Conservation (phyloP, 345 rosid species). For the Gossypium arboreum region DNA sequence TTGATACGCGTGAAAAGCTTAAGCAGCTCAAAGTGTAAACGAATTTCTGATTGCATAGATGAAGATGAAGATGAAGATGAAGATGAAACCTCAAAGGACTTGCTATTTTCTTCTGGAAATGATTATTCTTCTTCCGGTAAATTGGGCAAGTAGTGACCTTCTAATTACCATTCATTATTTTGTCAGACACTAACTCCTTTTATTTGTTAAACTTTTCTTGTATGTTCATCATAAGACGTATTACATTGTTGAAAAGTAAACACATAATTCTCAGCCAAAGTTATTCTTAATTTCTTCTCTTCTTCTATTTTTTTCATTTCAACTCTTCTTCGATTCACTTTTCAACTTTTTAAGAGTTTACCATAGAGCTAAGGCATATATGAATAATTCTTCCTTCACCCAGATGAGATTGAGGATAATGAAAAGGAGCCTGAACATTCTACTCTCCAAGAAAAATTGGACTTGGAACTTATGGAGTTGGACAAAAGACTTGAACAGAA, state of each 20-base stretch:
- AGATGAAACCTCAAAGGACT: conserved; percentile 51
- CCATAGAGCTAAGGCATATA: background rate
- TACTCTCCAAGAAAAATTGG: conserved; percentile 83
- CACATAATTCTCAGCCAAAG: background rate
- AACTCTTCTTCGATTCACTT: background rate
- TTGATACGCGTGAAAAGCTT: conserved; percentile 51
- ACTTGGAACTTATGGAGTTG: conserved; percentile 82
- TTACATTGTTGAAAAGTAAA: background rate
- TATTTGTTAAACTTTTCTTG: background rate
- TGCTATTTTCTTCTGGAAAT: conserved; percentile 46
- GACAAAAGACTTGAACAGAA: conserved; percentile 86
- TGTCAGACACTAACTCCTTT: background rate
- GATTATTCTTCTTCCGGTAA: conserved; percentile 59
- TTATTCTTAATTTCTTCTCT: background rate
- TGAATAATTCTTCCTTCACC: conserved; percentile 8
- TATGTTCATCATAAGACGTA: background rate
- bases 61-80: conserved; percentile 69
- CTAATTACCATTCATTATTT: background rate
- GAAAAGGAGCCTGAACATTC: conserved; percentile 89
- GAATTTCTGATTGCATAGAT: conserved; percentile 40
- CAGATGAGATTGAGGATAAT: conserved; percentile 66
- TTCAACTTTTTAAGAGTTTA: conserved; percentile 11
- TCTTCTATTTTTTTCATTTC: background rate
- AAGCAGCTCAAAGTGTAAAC: conserved; percentile 36
- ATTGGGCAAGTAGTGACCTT: background rate